Percentiles rank a stretch among this genome's conserved stretches.
Conservation (phyloP, 352 stramenopile species). For the Pythium sukuiense region DNA sequence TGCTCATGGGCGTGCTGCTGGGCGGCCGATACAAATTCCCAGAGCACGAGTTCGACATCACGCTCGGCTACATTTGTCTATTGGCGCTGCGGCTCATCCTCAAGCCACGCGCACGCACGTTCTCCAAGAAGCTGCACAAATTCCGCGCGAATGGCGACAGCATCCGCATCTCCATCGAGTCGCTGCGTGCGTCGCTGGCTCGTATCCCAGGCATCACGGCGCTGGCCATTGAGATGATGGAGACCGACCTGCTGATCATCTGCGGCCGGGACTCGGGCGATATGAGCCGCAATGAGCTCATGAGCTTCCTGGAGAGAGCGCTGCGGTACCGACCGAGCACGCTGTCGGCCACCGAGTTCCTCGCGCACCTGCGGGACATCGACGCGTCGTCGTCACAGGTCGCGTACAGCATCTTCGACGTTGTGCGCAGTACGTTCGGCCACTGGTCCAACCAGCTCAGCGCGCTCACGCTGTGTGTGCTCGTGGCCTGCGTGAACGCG, state of each 20-base stretch:
- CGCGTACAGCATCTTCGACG: slow-evolving; percentile 73
- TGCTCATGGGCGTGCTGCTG: slow-evolving; percentile 61
- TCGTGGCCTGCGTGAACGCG: slow-evolving; percentile 84
- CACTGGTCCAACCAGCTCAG: slow-evolving; percentile 86
- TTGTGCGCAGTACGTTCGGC: slow-evolving; percentile 75
- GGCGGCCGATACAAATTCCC: slow-evolving; percentile 51
- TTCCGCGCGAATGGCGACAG: slow-evolving; percentile 84
- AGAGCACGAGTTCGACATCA: slow-evolving; percentile 69
- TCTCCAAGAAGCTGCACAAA: slow-evolving; percentile 90
- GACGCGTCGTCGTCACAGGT: slow-evolving; percentile 75
- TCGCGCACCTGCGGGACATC: slow-evolving; percentile 81
- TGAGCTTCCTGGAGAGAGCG: slow-evolving; percentile 82
- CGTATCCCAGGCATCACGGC: slow-evolving; percentile 83
- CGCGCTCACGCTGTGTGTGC: slow-evolving; percentile 70
- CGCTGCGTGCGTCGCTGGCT: slow-evolving; percentile 68
- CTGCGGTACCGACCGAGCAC: slow-evolving; percentile 75
- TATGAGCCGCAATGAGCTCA: slow-evolving; percentile 85
- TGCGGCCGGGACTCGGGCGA: slow-evolving; percentile 83
- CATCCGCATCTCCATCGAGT: slow-evolving; percentile 87
- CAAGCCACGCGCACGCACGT: slow-evolving; percentile 78
- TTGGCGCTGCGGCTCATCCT: slow-evolving; percentile 77
- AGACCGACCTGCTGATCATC: slow-evolving; percentile 87
- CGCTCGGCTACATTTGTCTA: slow-evolving; percentile 66
- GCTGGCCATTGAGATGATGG: slow-evolving; percentile 87
- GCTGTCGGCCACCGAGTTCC: slow-evolving; percentile 80